These are phyloP conservation scores for Leccinellum rugosiceps DNA, from an alignment of 768 basidiomycete genomes.

Conservation along the genomic window DNA sequence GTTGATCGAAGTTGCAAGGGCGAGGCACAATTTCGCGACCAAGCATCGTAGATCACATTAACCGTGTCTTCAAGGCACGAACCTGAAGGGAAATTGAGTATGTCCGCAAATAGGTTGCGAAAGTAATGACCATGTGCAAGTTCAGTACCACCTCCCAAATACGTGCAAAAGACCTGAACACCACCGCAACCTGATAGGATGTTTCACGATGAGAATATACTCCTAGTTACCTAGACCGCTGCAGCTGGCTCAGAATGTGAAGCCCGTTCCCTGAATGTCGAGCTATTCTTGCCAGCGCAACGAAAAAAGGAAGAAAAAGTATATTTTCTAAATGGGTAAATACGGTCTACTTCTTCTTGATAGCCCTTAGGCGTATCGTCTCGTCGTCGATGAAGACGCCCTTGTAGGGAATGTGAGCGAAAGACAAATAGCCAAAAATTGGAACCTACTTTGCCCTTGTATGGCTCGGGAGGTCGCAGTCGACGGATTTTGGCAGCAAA, in stretches of 20 bases:
- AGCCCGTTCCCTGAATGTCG: background rate
- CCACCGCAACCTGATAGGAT: background rate
- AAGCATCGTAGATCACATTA: no score
- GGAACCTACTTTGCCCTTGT: constrained; percentile 88
- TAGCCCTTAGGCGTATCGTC: constrained; percentile 83
- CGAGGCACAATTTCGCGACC: background rate
- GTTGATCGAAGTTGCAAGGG: background rate
- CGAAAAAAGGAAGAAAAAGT: background rate
- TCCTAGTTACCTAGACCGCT: no score
- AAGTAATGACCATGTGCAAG: background rate
- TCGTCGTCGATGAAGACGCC: constrained; percentile 95
- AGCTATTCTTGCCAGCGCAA: background rate
- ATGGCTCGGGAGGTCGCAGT: constrained; percentile 90
- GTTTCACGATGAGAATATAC: background rate
- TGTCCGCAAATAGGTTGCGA: background rate
- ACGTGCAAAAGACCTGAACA: background rate
- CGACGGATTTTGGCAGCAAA: constrained; percentile 85
- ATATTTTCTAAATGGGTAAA: constrained; percentile 3
- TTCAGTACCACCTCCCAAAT: background rate
- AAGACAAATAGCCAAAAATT: background rate
- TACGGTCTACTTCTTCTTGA: constrained; percentile 86
- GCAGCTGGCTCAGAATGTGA: background rate
- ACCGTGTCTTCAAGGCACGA: background rate
- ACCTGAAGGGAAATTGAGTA: background rate
- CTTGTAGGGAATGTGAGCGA: constrained; percentile 38